These are phyloP conservation scores for Stentor coeruleus DNA, from an alignment of 73 alveolate species.

Conservation along the genomic window DNA sequence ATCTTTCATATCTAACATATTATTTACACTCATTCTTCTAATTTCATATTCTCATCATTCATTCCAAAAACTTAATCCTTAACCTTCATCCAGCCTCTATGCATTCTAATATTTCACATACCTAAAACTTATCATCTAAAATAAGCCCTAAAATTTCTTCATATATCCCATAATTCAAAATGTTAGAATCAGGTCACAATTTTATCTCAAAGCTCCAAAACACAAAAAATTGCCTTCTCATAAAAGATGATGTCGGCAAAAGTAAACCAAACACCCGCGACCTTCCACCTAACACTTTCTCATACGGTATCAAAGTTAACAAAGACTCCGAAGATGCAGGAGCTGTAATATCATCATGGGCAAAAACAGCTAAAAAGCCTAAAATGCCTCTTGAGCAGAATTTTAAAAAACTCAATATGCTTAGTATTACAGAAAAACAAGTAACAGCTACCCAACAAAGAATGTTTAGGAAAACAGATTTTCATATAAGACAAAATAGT, in stretches of 20 bases:
- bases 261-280: slow-evolving; percentile 63
- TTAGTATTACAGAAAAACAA: not conserved
- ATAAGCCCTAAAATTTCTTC: too few species aligned
- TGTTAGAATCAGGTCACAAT: not conserved
- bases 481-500: not conserved
- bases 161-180: too few species aligned
- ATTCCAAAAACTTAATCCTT: too few species aligned
- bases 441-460: not conserved
- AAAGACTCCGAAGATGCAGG: slow-evolving; percentile 78
- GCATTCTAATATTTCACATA: too few species aligned
- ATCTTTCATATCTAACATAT: too few species aligned
- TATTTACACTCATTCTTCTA: too few species aligned
- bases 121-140: too few species aligned
- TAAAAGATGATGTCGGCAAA: slow-evolving; percentile 85
- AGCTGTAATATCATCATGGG: slow-evolving; percentile 35
- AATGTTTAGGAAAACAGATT: not conserved
- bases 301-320: slow-evolving; percentile 71
- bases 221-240: slow-evolving; percentile 55
- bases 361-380: not conserved
- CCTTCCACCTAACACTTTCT: slow-evolving; percentile 69
- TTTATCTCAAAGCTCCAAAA: slow-evolving; percentile 32
- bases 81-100: too few species aligned
- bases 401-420: not conserved
- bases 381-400: not conserved
- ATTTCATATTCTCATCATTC: too few species aligned